Percentiles rank a stretch among this genome's conserved stretches.
phyloP scores from a whole-genome alignment of 495 filamentous ascomycete species.

The Penicillium angulare region DNA sequence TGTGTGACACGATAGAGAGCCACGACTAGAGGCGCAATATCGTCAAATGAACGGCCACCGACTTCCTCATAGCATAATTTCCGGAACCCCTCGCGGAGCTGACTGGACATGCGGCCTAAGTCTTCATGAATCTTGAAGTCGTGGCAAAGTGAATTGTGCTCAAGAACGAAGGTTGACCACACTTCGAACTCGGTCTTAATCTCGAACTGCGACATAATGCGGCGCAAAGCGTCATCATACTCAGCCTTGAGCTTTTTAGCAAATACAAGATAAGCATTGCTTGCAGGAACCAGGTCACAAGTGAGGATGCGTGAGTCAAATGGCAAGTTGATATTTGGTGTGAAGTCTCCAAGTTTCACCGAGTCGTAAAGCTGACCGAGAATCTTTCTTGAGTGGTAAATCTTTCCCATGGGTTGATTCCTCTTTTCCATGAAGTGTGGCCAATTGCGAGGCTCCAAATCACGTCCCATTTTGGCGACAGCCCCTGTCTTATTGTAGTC shows the following conservation, averaged over 20 bases:
- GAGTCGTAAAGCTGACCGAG: conserved; percentile 83
- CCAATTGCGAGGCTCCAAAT: conserved; percentile 59
- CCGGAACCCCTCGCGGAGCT: conserved; percentile 65
- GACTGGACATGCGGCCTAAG: conserved; percentile 61
- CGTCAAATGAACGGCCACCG: conserved; percentile 56
- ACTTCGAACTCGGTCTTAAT: conserved; percentile 90
- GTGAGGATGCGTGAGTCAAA: conserved; percentile 80
- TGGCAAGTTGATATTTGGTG: conserved; percentile 61
- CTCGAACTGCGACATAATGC: conserved; percentile 83
- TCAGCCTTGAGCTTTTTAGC: conserved; percentile 66
- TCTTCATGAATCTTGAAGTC: conserved; percentile 89
- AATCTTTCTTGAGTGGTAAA: conserved; percentile 67
- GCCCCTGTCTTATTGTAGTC: conserved; percentile 91
- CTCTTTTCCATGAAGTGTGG: conserved; percentile 93
- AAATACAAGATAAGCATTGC: conserved; percentile 50
- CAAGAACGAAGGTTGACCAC: conserved; percentile 79
- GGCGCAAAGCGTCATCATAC: conserved; percentile 74
- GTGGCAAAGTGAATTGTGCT: conserved; percentile 59
- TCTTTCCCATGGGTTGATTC: conserved; percentile 42
- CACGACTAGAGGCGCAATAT: conserved; percentile 68
- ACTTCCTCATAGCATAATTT: conserved; percentile 61
- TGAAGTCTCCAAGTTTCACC: conserved; percentile 65
- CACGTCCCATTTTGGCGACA: conserved; percentile 63
- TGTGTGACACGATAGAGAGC: conserved; percentile 87
- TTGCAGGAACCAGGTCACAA: conserved; percentile 49